A percentile compares a stretch with the other conserved stretches of the same genome.
Evolutionary conservation across 2,329 filamentous ascomycete species (phyloP).

Genomic region (Arthroderma sp.): DNA sequence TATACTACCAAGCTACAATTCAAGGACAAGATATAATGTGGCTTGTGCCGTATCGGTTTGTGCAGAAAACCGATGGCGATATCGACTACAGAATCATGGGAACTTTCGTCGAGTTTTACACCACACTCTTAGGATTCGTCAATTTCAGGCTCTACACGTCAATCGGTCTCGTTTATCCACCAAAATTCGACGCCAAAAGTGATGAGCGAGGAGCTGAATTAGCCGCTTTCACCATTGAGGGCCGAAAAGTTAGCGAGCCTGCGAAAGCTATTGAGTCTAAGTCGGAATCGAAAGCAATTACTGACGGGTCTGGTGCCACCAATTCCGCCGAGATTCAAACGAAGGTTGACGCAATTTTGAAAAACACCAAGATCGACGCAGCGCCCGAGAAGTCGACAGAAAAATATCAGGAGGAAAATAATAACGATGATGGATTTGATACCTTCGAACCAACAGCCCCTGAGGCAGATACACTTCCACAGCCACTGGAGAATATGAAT

Average conservation of each 20-base stretch:
- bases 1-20: slow-evolving; percentile 97
- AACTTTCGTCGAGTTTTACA: slow-evolving; percentile 98
- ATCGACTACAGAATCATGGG: slow-evolving; percentile 99
- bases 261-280: slow-evolving; percentile 41
- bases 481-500: slow-evolving; percentile 55
- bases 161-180: slow-evolving; percentile 84
- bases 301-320: slow-evolving; percentile 39
- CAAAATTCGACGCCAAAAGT: slow-evolving; percentile 76
- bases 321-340: slow-evolving; percentile 57
- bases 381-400: slow-evolving; percentile 31
- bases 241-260: slow-evolving; percentile 42
- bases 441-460: slow-evolving; percentile 77
- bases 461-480: slow-evolving; percentile 72
- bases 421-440: slow-evolving; percentile 57
- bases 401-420: slow-evolving; percentile 33
- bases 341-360: slow-evolving; percentile 46
- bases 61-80: slow-evolving; percentile 83
- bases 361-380: slow-evolving; percentile 29
- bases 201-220: slow-evolving; percentile 86
- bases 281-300: slow-evolving; percentile 39
- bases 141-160: slow-evolving; percentile 92
- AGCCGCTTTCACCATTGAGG: slow-evolving; percentile 80
- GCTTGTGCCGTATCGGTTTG: slow-evolving; percentile 96
- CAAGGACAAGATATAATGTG: slow-evolving; percentile 94
- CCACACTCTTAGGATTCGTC: slow-evolving; percentile 85